Conservation (phyloP, 805 yeast genomes). For the Ogataea ganodermae region DNA sequence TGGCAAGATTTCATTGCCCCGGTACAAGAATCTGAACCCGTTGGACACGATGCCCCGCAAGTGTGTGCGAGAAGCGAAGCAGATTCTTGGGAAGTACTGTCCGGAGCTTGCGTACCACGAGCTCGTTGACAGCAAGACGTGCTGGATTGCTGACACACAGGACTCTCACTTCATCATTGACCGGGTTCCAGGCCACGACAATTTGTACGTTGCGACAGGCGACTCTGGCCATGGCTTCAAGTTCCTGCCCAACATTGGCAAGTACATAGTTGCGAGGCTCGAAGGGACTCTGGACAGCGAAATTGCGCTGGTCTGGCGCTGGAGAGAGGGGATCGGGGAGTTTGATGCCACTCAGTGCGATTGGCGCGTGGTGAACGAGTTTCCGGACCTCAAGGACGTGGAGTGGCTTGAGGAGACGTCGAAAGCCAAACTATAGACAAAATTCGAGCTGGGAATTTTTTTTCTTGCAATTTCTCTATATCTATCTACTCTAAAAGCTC, state of each 20-base stretch:
- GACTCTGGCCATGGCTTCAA: slow-evolving; percentile 53
- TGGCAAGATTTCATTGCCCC: slow-evolving; percentile 37
- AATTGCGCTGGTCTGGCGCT: slow-evolving; percentile 33
- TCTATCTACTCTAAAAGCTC: slow-evolving; percentile 40
- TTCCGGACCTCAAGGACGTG: slow-evolving; percentile 16
- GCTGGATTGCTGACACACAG: slow-evolving; percentile 45
- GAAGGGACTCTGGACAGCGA: slow-evolving; percentile 32
- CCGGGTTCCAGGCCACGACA: slow-evolving; percentile 35
- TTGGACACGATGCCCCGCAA: slow-evolving; percentile 40
- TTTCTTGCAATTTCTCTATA: neutral
- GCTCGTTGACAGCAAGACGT: slow-evolving; percentile 37
- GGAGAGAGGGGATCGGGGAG: slow-evolving; percentile 29
- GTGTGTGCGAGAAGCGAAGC: slow-evolving; percentile 34
- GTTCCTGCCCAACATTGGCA: slow-evolving; percentile 48
- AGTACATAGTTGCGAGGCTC: slow-evolving; percentile 39
- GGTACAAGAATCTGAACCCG: slow-evolving; percentile 37
- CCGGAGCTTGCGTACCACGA: slow-evolving; percentile 44
- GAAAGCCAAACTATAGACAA: slow-evolving; percentile 5
- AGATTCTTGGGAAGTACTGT: slow-evolving; percentile 35
- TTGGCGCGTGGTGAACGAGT: slow-evolving; percentile 19
- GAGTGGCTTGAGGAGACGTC: slow-evolving; percentile 23
- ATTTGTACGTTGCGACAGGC: slow-evolving; percentile 46
- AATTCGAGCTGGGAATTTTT: neutral
- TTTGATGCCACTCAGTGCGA: slow-evolving; percentile 13
- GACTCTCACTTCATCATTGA: slow-evolving; percentile 45